Percentiles rank a stretch among this genome's conserved stretches.
phyloP scores from a whole-genome alignment of 495 filamentous ascomycete species.

The Penicillium argentinense region DNA sequence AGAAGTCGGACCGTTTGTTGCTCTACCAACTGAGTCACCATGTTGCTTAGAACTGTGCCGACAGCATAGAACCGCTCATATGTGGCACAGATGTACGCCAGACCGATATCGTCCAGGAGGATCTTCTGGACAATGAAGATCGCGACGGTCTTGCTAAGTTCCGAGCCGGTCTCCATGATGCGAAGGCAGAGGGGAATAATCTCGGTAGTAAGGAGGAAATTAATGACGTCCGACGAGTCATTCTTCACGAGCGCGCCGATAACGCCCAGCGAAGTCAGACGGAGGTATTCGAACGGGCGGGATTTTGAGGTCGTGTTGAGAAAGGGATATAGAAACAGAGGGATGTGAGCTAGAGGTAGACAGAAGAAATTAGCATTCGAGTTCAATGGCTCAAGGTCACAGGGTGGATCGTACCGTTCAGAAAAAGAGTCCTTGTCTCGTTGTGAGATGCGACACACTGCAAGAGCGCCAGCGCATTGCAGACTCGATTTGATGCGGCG shows the following conservation, averaged over 20 bases:
- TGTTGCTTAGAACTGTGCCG: slow-evolving; percentile 95
- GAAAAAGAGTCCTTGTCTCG: slow-evolving; percentile 88
- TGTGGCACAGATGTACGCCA: slow-evolving; percentile 97
- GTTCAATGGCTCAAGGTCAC: not conserved
- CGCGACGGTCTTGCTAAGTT: slow-evolving; percentile 97
- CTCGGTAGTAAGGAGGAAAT: slow-evolving; percentile 97
- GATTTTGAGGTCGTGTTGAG: slow-evolving; percentile 99
- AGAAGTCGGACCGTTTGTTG: slow-evolving; percentile 94
- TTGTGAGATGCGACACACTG: slow-evolving; percentile 98
- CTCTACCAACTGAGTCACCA: slow-evolving; percentile 96
- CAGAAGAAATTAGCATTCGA: slow-evolving; percentile 3
- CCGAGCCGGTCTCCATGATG: slow-evolving; percentile 99
- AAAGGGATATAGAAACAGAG: slow-evolving; percentile 97
- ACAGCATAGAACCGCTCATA: slow-evolving; percentile 99
- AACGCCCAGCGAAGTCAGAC: slow-evolving; percentile 95
- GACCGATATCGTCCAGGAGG: slow-evolving; percentile 91
- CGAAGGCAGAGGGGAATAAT: slow-evolving; percentile 97
- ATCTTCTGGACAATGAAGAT: slow-evolving; percentile 99
- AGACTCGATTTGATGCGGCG: slow-evolving; percentile 94
- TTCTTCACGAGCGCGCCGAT: slow-evolving; percentile 99
- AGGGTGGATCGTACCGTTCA: slow-evolving; percentile 66
- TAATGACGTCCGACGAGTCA: slow-evolving; percentile 97
- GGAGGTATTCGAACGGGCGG: slow-evolving; percentile 95
- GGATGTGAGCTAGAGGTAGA: slow-evolving; percentile 77
- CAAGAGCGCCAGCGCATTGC: slow-evolving; percentile 93